These are phyloP conservation scores for Mycena crocata DNA, from an alignment of 768 basidiomycete genomes.

Conservation along the genomic window DNA sequence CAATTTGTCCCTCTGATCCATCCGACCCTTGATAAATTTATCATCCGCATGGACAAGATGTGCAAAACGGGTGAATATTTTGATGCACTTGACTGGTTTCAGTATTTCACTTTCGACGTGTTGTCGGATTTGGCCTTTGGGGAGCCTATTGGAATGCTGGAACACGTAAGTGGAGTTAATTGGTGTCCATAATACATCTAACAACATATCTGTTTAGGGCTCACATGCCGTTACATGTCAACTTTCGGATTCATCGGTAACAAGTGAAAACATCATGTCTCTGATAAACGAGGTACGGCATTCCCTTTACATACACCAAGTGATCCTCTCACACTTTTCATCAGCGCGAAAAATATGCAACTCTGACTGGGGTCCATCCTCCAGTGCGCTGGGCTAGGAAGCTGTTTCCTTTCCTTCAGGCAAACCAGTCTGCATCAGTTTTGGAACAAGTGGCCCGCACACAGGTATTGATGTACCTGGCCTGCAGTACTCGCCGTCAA, in stretches of 20 bases:
- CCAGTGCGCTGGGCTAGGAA: conserved; percentile 30
- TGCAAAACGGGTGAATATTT: conserved; percentile 33
- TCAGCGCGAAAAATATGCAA: conserved; percentile 45
- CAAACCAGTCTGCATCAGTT: conserved; percentile 37
- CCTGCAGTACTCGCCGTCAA: conserved; percentile 32
- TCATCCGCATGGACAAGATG: conserved; percentile 38
- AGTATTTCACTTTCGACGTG: conserved; percentile 48
- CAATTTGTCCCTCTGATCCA: conserved; percentile 38
- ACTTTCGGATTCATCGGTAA: conserved; percentile 33
- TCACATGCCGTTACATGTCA: conserved; percentile 40
- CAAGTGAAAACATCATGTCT: conserved; percentile 39
- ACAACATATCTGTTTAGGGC: conserved; percentile 26
- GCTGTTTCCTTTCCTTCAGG: conserved; percentile 40
- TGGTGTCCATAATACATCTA: background rate
- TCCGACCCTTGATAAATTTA: conserved; percentile 27
- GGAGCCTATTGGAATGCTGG: conserved; percentile 46
- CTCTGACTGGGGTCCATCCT: conserved; percentile 43
- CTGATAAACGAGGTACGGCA: conserved; percentile 44
- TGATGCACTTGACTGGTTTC: conserved; percentile 45
- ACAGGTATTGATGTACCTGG: conserved; percentile 39
- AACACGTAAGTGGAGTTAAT: conserved; percentile 32
- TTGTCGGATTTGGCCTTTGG: conserved; percentile 50
- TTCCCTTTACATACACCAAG: background rate
- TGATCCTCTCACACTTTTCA: background rate
- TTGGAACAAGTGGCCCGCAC: conserved; percentile 38